Conservation (phyloP, 352 stramenopile genomes). For the Saprolegnia diclina region DNA sequence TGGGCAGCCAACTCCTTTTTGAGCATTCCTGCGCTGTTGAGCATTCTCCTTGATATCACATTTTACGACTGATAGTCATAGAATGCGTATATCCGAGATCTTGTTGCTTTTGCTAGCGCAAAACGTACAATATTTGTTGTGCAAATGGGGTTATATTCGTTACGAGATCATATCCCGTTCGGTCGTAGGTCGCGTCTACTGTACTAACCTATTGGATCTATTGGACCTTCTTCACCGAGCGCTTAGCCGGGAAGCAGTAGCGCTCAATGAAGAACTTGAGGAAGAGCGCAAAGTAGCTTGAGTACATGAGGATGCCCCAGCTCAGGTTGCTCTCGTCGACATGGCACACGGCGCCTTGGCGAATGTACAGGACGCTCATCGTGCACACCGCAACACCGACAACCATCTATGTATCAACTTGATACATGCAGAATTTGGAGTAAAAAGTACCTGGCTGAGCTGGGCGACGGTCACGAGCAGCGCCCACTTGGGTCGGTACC, state of each 20-base stretch:
- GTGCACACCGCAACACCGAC: slow-evolving; percentile 65
- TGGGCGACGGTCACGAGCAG: slow-evolving; percentile 85
- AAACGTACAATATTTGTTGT: no score
- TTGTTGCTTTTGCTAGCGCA: no score
- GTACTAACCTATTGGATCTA: neutral
- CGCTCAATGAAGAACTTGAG: slow-evolving; percentile 88
- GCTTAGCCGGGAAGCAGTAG: slow-evolving; percentile 43
- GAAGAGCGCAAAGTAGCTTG: slow-evolving; percentile 91
- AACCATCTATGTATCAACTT: slow-evolving; percentile 42
- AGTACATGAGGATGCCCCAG: slow-evolving; percentile 91
- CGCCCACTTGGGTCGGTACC: slow-evolving; percentile 66
- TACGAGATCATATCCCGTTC: no score
- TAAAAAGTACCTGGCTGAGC: slow-evolving; percentile 42
- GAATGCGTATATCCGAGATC: no score
- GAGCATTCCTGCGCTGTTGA: no score
- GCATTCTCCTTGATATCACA: no score
- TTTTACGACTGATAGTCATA: no score
- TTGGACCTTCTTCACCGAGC: neutral
- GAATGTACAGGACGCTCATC: slow-evolving; percentile 76
- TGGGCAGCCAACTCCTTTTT: no score
- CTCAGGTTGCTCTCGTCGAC: slow-evolving; percentile 80
- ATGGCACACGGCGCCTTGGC: slow-evolving; percentile 52
- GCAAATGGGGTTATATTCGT: no score
- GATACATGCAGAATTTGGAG: no score
- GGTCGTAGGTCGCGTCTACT: no score